Evolutionary conservation across 1,284 basidiomycete genomes (phyloP).

Genomic region (Fomitopsis pinicola): DNA sequence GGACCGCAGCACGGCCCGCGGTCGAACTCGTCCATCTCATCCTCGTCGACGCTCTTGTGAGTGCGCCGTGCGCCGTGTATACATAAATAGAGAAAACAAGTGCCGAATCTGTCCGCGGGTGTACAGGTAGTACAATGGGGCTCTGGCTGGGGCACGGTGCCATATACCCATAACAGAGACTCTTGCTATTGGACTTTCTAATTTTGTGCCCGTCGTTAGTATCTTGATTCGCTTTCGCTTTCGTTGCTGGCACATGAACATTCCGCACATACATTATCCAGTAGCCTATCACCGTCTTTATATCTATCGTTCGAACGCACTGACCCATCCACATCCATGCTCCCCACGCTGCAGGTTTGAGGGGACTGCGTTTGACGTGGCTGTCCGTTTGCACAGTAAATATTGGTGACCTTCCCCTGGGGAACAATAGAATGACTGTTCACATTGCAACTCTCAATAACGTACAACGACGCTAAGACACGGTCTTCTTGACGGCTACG

Average conservation of each 20-base stretch:
- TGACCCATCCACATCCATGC: background rate
- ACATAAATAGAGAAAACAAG: background rate
- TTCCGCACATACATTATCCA: background rate
- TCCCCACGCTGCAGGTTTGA: background rate
- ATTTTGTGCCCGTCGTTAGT: background rate
- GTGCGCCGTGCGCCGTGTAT: background rate
- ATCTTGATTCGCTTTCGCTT: constrained; percentile 1
- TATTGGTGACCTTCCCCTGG: background rate
- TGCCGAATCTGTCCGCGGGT: background rate
- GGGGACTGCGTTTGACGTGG: background rate
- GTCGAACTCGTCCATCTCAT: constrained; percentile 14
- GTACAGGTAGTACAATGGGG: background rate
- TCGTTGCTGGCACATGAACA: constrained; percentile 1
- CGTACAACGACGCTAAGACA: background rate
- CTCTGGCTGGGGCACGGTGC: background rate
- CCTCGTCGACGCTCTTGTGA: constrained; percentile 13
- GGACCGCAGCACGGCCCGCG: constrained; percentile 4
- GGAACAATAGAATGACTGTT: background rate
- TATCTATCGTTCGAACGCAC: background rate
- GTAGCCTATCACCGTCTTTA: background rate
- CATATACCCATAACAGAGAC: background rate
- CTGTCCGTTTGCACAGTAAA: too few relatives aligned
- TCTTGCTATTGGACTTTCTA: background rate
- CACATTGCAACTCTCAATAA: background rate
- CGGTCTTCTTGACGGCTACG: constrained; percentile 27